These are phyloP conservation scores for Eutypella sp. DNA, from an alignment of 2,329 filamentous ascomycete species.

Conservation along the genomic window DNA sequence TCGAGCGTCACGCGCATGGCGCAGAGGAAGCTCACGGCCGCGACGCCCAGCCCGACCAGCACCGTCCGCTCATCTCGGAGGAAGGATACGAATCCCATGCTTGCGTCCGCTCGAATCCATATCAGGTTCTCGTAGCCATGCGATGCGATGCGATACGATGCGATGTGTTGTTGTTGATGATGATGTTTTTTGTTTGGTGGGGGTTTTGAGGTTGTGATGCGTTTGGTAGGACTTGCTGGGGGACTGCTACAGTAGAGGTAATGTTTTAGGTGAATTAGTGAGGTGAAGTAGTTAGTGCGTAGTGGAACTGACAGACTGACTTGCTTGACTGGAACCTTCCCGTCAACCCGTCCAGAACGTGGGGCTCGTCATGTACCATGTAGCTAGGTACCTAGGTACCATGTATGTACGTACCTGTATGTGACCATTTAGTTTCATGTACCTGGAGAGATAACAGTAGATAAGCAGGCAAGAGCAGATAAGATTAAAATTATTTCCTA, in stretches of 20 bases:
- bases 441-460: not conserved
- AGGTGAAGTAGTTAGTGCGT: too few relatives aligned
- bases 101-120: constrained; percentile 9
- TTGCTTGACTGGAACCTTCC: too few relatives aligned
- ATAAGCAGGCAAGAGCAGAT: not conserved
- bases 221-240: too few relatives aligned
- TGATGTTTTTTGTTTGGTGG: not conserved
- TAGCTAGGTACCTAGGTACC: too few relatives aligned
- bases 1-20: constrained; percentile 55
- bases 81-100: constrained; percentile 36
- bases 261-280: too few relatives aligned
- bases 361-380: too few relatives aligned
- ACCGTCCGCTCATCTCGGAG: constrained; percentile 49
- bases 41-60: constrained; percentile 49
- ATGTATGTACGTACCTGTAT: not conserved
- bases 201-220: too few relatives aligned
- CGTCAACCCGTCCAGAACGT: too few relatives aligned
- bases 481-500: constrained; percentile 1
- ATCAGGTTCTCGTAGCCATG: not conserved
- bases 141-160: too few relatives aligned
- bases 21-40: constrained; percentile 53
- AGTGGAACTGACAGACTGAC: too few relatives aligned
- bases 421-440: not conserved
- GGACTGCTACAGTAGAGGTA: too few relatives aligned
- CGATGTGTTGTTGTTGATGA: not conserved